These are phyloP conservation scores for Sordariomycetes sp. DNA, from an alignment of 2,329 filamentous ascomycete genomes.

Conservation along the genomic window DNA sequence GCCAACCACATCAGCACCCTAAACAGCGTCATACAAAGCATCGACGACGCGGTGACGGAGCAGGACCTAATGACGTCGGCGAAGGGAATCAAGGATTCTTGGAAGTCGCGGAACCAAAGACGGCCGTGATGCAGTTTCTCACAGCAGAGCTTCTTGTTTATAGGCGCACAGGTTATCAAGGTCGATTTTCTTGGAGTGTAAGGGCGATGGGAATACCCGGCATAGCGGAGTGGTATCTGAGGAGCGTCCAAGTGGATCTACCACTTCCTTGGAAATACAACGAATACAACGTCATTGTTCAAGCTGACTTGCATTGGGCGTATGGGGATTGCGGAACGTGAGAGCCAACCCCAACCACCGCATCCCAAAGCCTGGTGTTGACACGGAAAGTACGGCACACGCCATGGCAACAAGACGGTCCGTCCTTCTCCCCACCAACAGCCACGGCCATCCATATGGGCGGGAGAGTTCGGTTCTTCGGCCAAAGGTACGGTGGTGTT, in stretches of 20 bases:
- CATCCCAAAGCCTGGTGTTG: too few relatives aligned
- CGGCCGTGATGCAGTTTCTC: constrained; percentile 1
- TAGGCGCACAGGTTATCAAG: not conserved
- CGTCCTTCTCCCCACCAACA: too few relatives aligned
- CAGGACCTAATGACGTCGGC: constrained; percentile 65
- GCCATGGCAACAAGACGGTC: too few relatives aligned
- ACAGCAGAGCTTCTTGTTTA: not conserved
- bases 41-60: constrained; percentile 74
- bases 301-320: too few relatives aligned
- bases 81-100: constrained; percentile 63
- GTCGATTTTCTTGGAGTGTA: not conserved
- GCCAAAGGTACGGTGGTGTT: too few relatives aligned
- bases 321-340: too few relatives aligned
- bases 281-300: not conserved
- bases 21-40: constrained; percentile 78
- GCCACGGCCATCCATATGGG: too few relatives aligned
- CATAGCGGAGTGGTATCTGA: not conserved
- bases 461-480: too few relatives aligned
- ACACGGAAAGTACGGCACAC: too few relatives aligned
- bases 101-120: constrained; percentile 52
- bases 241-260: not conserved
- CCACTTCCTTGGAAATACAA: not conserved
- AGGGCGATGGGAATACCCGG: not conserved
- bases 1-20: constrained; percentile 84
- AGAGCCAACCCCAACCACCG: too few relatives aligned